Conservation (phyloP, 2,329 filamentous ascomycete species). For the Parascedosporium putredinis region DNA sequence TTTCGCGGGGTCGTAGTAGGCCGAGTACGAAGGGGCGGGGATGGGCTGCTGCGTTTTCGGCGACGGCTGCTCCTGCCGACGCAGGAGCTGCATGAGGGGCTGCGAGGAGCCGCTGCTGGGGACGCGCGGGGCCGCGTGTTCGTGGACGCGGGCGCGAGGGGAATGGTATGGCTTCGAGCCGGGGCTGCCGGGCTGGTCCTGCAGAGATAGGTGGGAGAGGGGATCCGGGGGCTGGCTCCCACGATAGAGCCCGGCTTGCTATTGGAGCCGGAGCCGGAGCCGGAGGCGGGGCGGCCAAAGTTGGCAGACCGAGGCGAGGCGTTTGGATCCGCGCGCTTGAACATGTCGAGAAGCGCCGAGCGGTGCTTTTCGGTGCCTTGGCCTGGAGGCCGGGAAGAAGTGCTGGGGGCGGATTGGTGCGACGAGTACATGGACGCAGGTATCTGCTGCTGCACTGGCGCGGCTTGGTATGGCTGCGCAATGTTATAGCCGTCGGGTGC, state of each 20-base stretch:
- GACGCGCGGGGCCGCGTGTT: background rate
- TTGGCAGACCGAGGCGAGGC: constrained; percentile 7
- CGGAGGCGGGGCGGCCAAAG: constrained; percentile 11
- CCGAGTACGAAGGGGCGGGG: background rate
- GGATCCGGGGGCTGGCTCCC: constrained; percentile 7
- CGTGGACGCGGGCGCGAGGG: background rate
- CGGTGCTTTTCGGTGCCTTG: constrained; percentile 26
- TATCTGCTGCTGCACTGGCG: background rate
- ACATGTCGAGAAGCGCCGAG: constrained; percentile 40
- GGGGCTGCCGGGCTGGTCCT: constrained; percentile 2
- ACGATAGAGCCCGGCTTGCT: constrained; percentile 3
- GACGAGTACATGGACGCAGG: background rate
- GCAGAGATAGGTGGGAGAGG: constrained; percentile 10
- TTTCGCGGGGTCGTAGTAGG: constrained; percentile 3
- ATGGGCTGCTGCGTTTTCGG: constrained; percentile 9
- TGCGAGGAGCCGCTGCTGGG: constrained; percentile 6
- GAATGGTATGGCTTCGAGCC: background rate
- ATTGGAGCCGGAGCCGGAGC: constrained; percentile 1
- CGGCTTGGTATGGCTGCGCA: constrained; percentile 1
- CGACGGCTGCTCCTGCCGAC: constrained; percentile 13
- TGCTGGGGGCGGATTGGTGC: background rate
- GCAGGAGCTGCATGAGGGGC: constrained; percentile 6
- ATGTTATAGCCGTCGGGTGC: background rate
- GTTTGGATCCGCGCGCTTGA: constrained; percentile 30
- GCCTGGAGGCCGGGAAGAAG: constrained; percentile 10